Evolutionary conservation across 2,329 filamentous ascomycete species (phyloP).

Genomic region (Diaporthe caulivora): DNA sequence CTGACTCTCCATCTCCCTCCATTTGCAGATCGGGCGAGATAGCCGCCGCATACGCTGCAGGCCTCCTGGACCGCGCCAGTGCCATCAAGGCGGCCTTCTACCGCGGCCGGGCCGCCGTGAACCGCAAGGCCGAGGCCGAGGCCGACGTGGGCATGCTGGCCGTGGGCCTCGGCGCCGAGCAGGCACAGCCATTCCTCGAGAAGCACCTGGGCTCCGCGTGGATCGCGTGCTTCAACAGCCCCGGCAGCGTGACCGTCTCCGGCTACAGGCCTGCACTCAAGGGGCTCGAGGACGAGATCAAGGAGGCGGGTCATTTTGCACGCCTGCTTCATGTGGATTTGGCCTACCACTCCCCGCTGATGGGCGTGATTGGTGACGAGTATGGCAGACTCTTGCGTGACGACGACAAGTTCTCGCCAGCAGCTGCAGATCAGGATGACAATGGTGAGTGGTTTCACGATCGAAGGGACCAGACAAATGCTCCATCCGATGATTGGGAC

Average conservation of each 20-base stretch:
- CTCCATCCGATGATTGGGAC: too few species aligned
- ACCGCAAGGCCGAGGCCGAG: slow-evolving; percentile 6
- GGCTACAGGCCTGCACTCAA: slow-evolving; percentile 42
- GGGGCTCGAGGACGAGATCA: slow-evolving; percentile 35
- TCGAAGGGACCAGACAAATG: too few species aligned
- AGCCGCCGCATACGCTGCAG: slow-evolving; percentile 45
- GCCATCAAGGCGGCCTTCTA: slow-evolving; percentile 49
- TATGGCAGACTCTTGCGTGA: neutral
- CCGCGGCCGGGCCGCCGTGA: slow-evolving; percentile 45
- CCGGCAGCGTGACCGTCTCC: slow-evolving; percentile 47
- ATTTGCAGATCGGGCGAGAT: slow-evolving; percentile 29
- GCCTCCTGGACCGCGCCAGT: slow-evolving; percentile 47
- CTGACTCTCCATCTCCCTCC: too few species aligned
- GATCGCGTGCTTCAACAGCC: slow-evolving; percentile 47
- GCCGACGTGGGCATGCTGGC: slow-evolving; percentile 50
- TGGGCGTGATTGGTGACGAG: neutral
- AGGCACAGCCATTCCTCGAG: slow-evolving; percentile 38
- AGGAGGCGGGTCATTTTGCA: neutral
- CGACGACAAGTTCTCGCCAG: neutral
- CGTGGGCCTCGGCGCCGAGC: slow-evolving; percentile 44
- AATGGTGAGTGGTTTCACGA: too few species aligned
- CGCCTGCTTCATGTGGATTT: neutral
- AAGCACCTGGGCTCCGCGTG: slow-evolving; percentile 40
- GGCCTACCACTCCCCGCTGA: neutral
- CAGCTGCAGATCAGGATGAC: too few species aligned